Conservation (phyloP, 23 red algal species). For the Chondrus crispus region DNA sequence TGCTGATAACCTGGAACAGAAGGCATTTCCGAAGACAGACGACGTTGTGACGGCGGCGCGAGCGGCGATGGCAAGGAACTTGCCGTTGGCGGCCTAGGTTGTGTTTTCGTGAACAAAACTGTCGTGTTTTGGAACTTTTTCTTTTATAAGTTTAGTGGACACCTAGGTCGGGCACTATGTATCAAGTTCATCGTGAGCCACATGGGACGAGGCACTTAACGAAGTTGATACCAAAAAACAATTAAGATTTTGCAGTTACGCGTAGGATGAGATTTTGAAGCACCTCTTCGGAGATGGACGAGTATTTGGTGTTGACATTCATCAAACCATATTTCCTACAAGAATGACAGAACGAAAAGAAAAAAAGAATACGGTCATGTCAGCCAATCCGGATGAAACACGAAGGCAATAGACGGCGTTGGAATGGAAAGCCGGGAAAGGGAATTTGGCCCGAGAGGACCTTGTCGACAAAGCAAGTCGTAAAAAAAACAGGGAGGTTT, state of each 20-base stretch:
- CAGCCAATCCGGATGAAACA: no score
- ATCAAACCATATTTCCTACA: neutral
- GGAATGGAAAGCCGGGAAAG: neutral
- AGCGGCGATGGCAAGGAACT: constrained; percentile 22
- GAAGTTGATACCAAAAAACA: no score
- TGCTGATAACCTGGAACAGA: constrained; percentile 88
- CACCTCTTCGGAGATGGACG: constrained; percentile 26
- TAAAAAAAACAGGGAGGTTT: neutral
- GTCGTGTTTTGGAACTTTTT: no score
- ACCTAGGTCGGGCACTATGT: no score
- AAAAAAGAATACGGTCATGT: neutral
- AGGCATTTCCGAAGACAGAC: constrained; percentile 33
- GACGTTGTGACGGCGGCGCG: constrained; percentile 49
- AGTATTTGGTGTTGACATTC: neutral
- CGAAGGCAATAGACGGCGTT: no score
- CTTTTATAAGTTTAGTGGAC: no score
- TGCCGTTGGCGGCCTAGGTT: constrained; percentile 39
- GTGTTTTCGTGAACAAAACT: no score
- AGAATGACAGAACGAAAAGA: neutral
- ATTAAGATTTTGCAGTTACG: no score
- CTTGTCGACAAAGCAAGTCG: neutral
- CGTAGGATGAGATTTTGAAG: constrained; percentile 21
- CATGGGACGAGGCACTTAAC: no score
- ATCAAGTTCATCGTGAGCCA: no score
- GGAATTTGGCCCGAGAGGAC: neutral